These are phyloP conservation scores for Auricularia sp. DNA, from an alignment of 768 basidiomycete genomes.

Conservation along the genomic window DNA sequence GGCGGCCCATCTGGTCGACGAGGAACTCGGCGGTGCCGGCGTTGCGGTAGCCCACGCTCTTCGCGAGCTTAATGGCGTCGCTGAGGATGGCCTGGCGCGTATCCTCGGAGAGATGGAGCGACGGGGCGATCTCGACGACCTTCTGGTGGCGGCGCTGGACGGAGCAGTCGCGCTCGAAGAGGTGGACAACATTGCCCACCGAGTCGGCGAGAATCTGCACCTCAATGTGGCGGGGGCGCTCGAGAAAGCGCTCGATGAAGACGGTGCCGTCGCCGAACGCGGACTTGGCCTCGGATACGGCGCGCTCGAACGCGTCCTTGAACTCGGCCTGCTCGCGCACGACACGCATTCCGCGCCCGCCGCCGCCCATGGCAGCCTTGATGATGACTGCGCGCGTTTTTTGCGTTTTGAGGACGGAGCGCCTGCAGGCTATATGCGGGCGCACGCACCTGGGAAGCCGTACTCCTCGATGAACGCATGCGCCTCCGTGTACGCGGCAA, in stretches of 20 bases:
- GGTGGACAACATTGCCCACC: constrained; percentile 88
- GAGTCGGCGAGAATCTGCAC: constrained; percentile 91
- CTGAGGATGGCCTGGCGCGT: constrained; percentile 75
- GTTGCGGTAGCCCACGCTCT: constrained; percentile 89
- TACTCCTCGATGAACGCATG: constrained; percentile 87
- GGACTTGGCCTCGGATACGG: constrained; percentile 88
- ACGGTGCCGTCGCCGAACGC: constrained; percentile 99
- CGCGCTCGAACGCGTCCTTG: constrained; percentile 79
- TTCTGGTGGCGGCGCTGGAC: constrained; percentile 98
- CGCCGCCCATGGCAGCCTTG: constrained; percentile 98
- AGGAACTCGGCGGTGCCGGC: constrained; percentile 98
- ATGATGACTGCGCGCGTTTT: constrained; percentile 65
- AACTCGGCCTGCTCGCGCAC: constrained; percentile 91
- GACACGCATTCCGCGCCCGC: constrained; percentile 98
- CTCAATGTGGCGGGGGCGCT: constrained; percentile 95
- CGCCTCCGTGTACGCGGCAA: constrained; percentile 67
- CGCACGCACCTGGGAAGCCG: constrained; percentile 72
- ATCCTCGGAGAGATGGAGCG: constrained; percentile 86
- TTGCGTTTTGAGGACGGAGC: not conserved
- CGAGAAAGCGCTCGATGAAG: constrained; percentile 96
- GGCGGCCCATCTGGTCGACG: constrained; percentile 90
- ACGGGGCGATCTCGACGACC: constrained; percentile 97
- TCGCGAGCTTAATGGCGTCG: constrained; percentile 92
- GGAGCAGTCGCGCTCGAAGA: constrained; percentile 98
- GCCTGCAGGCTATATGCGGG: not conserved